These are phyloP conservation scores for Clitopilus passeckerianus DNA, from an alignment of 768 basidiomycete genomes.

Conservation along the genomic window DNA sequence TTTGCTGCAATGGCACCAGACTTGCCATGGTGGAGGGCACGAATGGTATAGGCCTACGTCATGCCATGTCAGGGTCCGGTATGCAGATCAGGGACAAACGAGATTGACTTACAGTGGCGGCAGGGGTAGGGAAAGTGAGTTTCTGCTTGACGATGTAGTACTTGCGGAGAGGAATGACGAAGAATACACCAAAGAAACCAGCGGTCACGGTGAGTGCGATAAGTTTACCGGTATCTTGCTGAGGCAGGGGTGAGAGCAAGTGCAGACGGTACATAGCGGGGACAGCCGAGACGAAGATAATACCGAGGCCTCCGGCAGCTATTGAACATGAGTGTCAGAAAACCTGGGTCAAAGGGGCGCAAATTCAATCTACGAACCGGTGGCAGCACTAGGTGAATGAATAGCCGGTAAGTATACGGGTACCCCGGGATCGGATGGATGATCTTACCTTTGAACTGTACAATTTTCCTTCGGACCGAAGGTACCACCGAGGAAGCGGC, in stretches of 20 bases:
- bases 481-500: constrained; percentile 44
- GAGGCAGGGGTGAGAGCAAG: constrained; percentile 38
- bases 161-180: constrained; percentile 58
- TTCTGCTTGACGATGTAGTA: constrained; percentile 63
- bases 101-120: constrained; percentile 44
- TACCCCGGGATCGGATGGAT: no score
- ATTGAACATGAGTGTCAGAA: constrained; percentile 4
- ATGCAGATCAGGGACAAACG: neutral
- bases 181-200: constrained; percentile 61
- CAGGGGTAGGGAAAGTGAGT: constrained; percentile 58
- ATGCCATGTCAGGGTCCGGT: neutral
- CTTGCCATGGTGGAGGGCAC: constrained; percentile 49
- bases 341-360: constrained; percentile 10
- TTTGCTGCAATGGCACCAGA: constrained; percentile 44
- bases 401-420: neutral
- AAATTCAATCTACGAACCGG: constrained; percentile 22
- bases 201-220: constrained; percentile 50
- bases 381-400: constrained; percentile 36
- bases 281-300: constrained; percentile 54
- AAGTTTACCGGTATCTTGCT: constrained; percentile 49
- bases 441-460: constrained; percentile 45
- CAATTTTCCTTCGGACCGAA: constrained; percentile 68
- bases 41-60: constrained; percentile 52
- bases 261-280: constrained; percentile 57
- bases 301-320: constrained; percentile 54